Evolutionary conservation across 352 stramenopile genomes (phyloP), one percentile per base, ranked within the genome.

Genomic region (Globisporangium mamillatum): DNA sequence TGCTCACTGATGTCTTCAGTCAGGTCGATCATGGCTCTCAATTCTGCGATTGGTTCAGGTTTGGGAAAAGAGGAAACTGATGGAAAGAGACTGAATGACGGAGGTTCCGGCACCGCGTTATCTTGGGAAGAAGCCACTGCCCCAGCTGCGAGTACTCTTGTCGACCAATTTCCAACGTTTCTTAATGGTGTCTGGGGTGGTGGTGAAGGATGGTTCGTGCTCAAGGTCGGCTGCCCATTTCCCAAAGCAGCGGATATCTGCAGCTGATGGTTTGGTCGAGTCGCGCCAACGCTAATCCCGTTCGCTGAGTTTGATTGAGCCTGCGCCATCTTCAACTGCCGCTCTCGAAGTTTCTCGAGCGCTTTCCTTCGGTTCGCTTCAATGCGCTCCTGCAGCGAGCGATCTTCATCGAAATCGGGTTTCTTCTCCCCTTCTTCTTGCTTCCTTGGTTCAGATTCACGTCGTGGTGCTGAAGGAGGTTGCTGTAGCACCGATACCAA

Each of bases 281-380:
- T 7, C 24, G 3, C 18, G 6, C 44, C 44, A 52, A 52, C 16
- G 6, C 18, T 20, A 52, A 20, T 9, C 6, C 44, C 44, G 10
- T 9, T 25, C 1, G 7, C 18, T 48, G 32, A 24, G 6, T 34
- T 53, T 38, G 41, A 52, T 24, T 52, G 44, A 24, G 44, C 48
- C 53, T 70, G 73, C 22, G 68, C 60, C 12, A 70, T 46, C 53
- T 75, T 73, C n/a, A 56, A 50, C 38, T 74, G 76, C 46, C 74
- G 74, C 67, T 81, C 71, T 55, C 89, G 66, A n/a, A 90, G 66
- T 53, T 89, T 86, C 27, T 82, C 75, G 7, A 92, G 61, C 12
- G 86, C 84, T 24, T 82, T 82, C 16, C 82, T 65, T 8, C 84
- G 77, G 56, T 94, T 92, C 38, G 76, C 75, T 78, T 93, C 84